Percentiles rank a stretch among this genome's conserved stretches.
phyloP scores from a whole-genome alignment of 179 eudicot genomes.

The Actinidia arguta region DNA sequence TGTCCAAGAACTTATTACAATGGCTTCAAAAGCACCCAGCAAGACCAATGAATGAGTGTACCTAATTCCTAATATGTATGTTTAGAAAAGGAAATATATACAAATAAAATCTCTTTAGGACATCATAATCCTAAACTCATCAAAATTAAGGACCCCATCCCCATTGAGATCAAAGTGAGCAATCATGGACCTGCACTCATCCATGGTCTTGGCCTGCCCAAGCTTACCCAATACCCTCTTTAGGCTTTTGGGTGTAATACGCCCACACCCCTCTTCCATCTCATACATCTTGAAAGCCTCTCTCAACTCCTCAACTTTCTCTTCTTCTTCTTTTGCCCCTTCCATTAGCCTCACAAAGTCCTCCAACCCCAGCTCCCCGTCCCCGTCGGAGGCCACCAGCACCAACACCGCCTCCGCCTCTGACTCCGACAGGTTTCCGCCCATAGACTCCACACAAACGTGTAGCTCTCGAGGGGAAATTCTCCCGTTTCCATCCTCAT shows the following conservation, averaged over 20 bases:
- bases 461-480: too few relatives aligned
- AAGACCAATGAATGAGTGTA: too few relatives aligned
- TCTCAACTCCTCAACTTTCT: slow-evolving; percentile 59
- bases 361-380: slow-evolving; percentile 50
- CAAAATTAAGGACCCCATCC: slow-evolving; percentile 69
- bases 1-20: too few relatives aligned
- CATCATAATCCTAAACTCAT: too few relatives aligned
- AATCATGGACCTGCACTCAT: slow-evolving; percentile 78
- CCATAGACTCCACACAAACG: slow-evolving; percentile 61
- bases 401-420: slow-evolving; percentile 66
- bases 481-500: too few relatives aligned
- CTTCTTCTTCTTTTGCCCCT: slow-evolving; percentile 38
- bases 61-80: too few relatives aligned
- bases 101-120: too few relatives aligned
- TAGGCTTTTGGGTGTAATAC: slow-evolving; percentile 73
- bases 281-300: slow-evolving; percentile 75
- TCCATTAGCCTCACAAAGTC: slow-evolving; percentile 70
- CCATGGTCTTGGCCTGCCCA: slow-evolving; percentile 64
- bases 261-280: slow-evolving; percentile 65
- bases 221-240: slow-evolving; percentile 58
- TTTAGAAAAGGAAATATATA: too few relatives aligned
- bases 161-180: slow-evolving; percentile 69
- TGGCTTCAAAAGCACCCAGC: too few relatives aligned
- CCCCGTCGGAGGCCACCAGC: slow-evolving; percentile 65
- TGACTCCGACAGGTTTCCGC: slow-evolving; percentile 60